Evolutionary conservation across 1,284 basidiomycete species (phyloP).

Genomic region (Trichosporon ovoides): DNA sequence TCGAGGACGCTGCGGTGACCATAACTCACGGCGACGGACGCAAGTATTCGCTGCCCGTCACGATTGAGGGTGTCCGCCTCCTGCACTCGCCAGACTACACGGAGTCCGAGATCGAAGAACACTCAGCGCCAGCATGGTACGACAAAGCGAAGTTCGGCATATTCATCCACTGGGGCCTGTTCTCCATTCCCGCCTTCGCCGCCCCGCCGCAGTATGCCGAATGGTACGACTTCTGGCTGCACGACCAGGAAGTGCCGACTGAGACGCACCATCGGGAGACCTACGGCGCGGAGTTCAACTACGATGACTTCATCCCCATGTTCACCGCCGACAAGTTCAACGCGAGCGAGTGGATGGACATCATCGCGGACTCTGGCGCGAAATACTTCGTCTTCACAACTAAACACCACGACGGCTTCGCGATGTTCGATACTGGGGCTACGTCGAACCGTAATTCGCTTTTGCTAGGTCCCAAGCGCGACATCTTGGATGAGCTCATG

Average conservation of each 20-base stretch:
- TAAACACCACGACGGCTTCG: conserved; percentile 50
- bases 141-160: conserved; percentile 33
- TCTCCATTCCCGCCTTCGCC: conserved; percentile 47
- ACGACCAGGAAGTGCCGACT: conserved; percentile 42
- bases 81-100: conserved; percentile 14
- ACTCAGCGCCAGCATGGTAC: conserved; percentile 17
- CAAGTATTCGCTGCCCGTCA: background rate
- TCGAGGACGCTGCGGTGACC: background rate
- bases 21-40: background rate
- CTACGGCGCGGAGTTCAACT: conserved; percentile 53
- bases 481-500: conserved; percentile 56
- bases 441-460: conserved; percentile 55
- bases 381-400: conserved; percentile 62
- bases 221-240: conserved; percentile 53
- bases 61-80: conserved; percentile 6
- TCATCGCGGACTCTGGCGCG: conserved; percentile 57
- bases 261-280: conserved; percentile 55
- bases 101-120: conserved; percentile 11
- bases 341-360: conserved; percentile 55
- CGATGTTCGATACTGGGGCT: conserved; percentile 53
- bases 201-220: conserved; percentile 52
- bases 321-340: conserved; percentile 57
- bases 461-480: conserved; percentile 54
- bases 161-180: conserved; percentile 61
- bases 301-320: conserved; percentile 58